These are phyloP conservation scores for Nepenthes gracilis DNA, from an alignment of 148 eudicot genomes.

Conservation along the genomic window DNA sequence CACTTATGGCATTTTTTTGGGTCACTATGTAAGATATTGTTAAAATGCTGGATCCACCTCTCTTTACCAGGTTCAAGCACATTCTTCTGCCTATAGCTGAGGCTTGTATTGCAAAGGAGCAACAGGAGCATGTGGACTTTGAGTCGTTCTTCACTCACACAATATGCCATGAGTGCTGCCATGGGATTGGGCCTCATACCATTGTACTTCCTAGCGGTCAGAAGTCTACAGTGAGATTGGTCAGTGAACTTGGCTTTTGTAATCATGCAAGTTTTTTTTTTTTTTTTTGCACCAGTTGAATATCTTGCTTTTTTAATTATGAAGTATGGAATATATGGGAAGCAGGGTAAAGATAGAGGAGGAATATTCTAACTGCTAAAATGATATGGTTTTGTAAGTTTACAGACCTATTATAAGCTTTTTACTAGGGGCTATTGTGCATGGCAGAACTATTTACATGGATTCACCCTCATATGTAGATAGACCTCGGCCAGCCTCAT, in stretches of 20 bases:
- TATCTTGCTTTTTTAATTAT: neutral
- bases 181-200: constrained; percentile 97
- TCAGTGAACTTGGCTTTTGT: constrained; percentile 17
- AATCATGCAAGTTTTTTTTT: neutral
- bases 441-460: too few species aligned
- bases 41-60: constrained; percentile 4
- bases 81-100: constrained; percentile 89
- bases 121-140: constrained; percentile 67
- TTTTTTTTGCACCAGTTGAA: neutral
- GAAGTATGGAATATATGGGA: too few species aligned
- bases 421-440: too few species aligned
- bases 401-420: too few species aligned
- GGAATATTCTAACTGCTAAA: too few species aligned
- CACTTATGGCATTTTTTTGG: neutral
- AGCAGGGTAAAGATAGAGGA: too few species aligned
- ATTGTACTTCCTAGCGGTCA: constrained; percentile 77
- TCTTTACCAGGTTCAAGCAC: constrained; percentile 66
- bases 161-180: constrained; percentile 98
- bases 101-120: constrained; percentile 68
- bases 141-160: constrained; percentile 97
- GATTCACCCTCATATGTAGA: too few species aligned
- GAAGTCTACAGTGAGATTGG: constrained; percentile 95
- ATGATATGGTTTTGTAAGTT: too few species aligned
- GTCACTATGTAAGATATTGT: constrained; percentile 1
- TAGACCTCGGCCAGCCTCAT: too few species aligned